Percentiles rank a stretch among this genome's conserved stretches.
phyloP scores from a whole-genome alignment of 2,329 filamentous ascomycete species.

The Colletotrichum brevisporum region DNA sequence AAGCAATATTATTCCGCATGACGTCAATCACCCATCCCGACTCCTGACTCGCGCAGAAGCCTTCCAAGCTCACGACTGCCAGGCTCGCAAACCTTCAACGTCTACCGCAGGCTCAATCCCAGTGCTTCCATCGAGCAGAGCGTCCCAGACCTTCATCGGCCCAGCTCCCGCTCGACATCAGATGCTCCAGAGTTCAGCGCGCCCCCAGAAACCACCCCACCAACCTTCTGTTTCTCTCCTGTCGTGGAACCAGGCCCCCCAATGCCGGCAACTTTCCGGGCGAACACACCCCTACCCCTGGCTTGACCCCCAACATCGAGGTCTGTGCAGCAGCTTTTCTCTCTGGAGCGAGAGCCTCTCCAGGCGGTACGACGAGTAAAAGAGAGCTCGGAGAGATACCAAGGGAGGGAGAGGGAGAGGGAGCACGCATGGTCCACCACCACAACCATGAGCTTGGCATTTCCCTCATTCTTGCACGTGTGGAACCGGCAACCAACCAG shows the following conservation, averaged over 20 bases:
- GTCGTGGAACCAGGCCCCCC: slow-evolving; percentile 4
- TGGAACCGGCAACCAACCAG: neutral
- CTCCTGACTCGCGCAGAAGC: slow-evolving; percentile 28
- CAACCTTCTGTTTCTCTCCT: neutral
- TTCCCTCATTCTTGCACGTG: slow-evolving; percentile 5
- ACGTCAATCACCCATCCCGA: slow-evolving; percentile 21
- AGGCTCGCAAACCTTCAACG: neutral
- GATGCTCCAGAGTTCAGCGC: slow-evolving; percentile 9
- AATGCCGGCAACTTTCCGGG: neutral
- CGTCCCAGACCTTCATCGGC: slow-evolving; percentile 7
- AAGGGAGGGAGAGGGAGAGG: neutral
- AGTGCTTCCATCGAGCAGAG: slow-evolving; percentile 9
- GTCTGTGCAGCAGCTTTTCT: slow-evolving; percentile 12
- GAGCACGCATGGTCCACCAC: slow-evolving; percentile 16
- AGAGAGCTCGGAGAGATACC: no score
- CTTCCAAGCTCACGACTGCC: neutral
- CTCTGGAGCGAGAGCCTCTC: neutral
- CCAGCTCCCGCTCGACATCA: slow-evolving; percentile 21
- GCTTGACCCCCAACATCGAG: slow-evolving; percentile 15
- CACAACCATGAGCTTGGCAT: slow-evolving; percentile 6
- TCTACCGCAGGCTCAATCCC: slow-evolving; percentile 14
- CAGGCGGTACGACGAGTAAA: neutral
- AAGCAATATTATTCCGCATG: slow-evolving; percentile 10
- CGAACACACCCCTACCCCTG: slow-evolving; percentile 8
- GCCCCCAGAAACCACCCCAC: slow-evolving; percentile 3